These are phyloP conservation scores for Fraxinus ornus DNA, from an alignment of 305 asterid genomes.

Conservation along the genomic window DNA sequence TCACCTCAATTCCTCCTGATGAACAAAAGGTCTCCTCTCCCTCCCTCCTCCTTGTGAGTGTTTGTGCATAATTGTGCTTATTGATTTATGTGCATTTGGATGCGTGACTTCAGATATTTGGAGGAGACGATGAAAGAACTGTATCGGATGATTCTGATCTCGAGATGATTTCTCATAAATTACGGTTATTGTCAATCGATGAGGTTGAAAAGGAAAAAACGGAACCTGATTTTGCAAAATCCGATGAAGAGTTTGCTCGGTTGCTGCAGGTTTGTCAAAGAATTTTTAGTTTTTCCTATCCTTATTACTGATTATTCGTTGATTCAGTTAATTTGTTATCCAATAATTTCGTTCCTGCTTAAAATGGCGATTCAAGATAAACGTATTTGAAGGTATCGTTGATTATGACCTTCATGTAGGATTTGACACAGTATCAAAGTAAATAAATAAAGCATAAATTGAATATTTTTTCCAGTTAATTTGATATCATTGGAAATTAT, in stretches of 20 bases:
- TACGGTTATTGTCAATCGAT: constrained; percentile 52
- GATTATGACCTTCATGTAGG: constrained; percentile 6
- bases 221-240: constrained; percentile 37
- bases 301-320: neutral
- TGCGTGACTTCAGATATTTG: constrained; percentile 48
- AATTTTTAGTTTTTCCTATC: constrained; percentile 9
- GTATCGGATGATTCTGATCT: constrained; percentile 70
- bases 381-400: constrained; percentile 5
- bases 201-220: constrained; percentile 45
- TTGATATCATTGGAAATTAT: constrained; percentile 1
- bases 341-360: constrained; percentile 1
- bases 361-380: constrained; percentile 11
- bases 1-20: constrained; percentile 83
- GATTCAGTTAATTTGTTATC: constrained; percentile 1
- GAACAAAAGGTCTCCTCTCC: constrained; percentile 60
- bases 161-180: constrained; percentile 48
- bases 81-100: constrained; percentile 24
- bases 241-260: constrained; percentile 88
- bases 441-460: neutral
- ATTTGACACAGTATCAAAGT: neutral
- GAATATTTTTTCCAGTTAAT: neutral
- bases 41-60: neutral
- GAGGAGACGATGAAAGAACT: constrained; percentile 43
- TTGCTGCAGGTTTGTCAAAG: constrained; percentile 58
- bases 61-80: neutral